Evolutionary conservation across 331 rosid species (phyloP), one percentile per base, ranked within the genome.

Genomic region (Rhamnella rubrinervis): DNA sequence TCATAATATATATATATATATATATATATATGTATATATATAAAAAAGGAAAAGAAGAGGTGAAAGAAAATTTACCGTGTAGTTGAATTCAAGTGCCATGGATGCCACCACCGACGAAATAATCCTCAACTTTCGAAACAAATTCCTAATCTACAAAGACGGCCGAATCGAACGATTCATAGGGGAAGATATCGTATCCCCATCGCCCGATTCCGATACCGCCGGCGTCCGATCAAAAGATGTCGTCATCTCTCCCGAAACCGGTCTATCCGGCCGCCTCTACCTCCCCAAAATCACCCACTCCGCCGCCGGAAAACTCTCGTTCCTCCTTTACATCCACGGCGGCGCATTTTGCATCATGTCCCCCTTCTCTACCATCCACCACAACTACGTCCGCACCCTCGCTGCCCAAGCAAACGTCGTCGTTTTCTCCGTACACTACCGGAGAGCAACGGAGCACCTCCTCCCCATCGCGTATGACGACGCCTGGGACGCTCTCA

Each of bases 311-410:
- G 68, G 21, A 5, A 75, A 50, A 35, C 65, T 75, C 58, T 40
- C 74, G 1, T 59, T 75, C 31, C 55, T 75, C 23, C 15, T 75
- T 17, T 71, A 50, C 63, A 39, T 68, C 19, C 80, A 75, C 46
- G 80, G 80, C 41, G 80, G 80, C 44, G 75, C 69, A 17, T 75
- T 68, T 51, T 68, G 75, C 70, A 11, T 68, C 39, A 40, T 35
- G 6, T 28, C 80, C 9, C 70, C 80, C 6, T 41, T 25, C 55
- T 58, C 35, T 15, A 50, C 51, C 1, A 8, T 38, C 44, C 55
- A 41, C 61, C 67, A 68, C 52, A 28, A 7, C 59, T 38, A 52
- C 53, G 58, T 68, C 40, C 4, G 16, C 17, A 4, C 50, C 44
- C 65, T 68, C 51, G 38, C 73, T 8, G 40, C 73, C 59, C 10